Evolutionary conservation across 805 yeast species (phyloP), one percentile per base, ranked within the genome.

Genomic region (Brettanomyces nanus): DNA sequence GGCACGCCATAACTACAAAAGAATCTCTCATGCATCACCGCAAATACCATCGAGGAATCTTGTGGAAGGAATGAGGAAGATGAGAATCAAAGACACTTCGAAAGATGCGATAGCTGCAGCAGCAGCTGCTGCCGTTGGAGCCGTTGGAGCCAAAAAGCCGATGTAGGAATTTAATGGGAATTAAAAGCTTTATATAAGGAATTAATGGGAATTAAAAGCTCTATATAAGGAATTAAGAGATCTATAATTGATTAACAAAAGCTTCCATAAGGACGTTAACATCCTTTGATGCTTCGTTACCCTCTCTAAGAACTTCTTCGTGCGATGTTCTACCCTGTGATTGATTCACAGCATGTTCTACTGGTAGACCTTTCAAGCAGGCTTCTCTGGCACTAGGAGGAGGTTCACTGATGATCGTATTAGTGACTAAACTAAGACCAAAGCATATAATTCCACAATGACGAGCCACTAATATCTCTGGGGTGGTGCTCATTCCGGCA

Each of bases 401-500:
- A 38, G 73, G 70, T 20, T 72, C 81, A 19, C 71, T 71, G 5
- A 87, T 83, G 27, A 85, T 87, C 1, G 75, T 79, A 54, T 90
- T 90, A 17, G 97, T 90, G 48, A 90, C 80, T 43, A 92, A 68
- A 45, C 92, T 81, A 30, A 90, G 58, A 0, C 97, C 97, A 44
- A 90, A 63, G 4, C 87, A 95, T 45, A 66, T 71, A 63, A 92
- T 60, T 1, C 89, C 95, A 42, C 79, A 72, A 58, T 92, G 97
- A 56, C 95, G 77, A 2, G 96, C 97, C 15, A 86, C 81, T 43
- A 86, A 76, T 2, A 86, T 95, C 60, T 90, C 98, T 0, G 98
- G 97, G 25, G 90, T 97, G 0, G 97, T 92, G 40, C 95, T 83
- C 98, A 90, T 90, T 4, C 97, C 97, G 2, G 89, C 97, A 0